phyloP scores from a whole-genome alignment of 192 early-diverging fungal species.

The Coemansia furcata region DNA sequence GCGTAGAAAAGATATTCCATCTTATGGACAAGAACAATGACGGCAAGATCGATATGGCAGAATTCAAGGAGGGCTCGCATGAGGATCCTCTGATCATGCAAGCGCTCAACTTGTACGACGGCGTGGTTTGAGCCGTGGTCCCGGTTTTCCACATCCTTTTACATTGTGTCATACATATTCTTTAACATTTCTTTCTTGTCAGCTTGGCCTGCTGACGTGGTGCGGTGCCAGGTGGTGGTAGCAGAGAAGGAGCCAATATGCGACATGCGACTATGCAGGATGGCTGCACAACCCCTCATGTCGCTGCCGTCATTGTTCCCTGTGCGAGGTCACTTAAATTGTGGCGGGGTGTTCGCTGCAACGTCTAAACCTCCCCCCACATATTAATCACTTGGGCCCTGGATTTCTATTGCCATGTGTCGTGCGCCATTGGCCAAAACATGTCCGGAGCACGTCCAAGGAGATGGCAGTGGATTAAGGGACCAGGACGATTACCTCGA shows the following conservation, averaged over 20 bases:
- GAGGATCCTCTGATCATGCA: slow-evolving; percentile 86
- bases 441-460: neutral
- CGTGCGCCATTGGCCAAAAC: neutral
- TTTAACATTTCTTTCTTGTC: neutral
- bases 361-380: neutral
- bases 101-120: slow-evolving; percentile 84
- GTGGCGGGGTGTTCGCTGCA: neutral
- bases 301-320: neutral
- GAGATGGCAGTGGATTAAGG: no score
- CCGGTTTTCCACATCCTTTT: neutral
- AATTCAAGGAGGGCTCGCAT: slow-evolving; percentile 85
- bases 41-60: slow-evolving; percentile 75
- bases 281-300: neutral
- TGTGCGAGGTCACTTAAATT: neutral
- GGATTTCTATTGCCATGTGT: neutral
- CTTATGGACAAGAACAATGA: slow-evolving; percentile 91
- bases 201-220: neutral
- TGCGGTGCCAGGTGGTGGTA: neutral
- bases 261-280: neutral
- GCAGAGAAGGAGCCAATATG: neutral
- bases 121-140: slow-evolving; percentile 62
- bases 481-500: no score
- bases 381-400: neutral
- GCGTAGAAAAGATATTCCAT: slow-evolving; percentile 87
- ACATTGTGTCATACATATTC: neutral